phyloP scores from a whole-genome alignment of 306 rosid genomes.

The Vachellia collinsii region DNA sequence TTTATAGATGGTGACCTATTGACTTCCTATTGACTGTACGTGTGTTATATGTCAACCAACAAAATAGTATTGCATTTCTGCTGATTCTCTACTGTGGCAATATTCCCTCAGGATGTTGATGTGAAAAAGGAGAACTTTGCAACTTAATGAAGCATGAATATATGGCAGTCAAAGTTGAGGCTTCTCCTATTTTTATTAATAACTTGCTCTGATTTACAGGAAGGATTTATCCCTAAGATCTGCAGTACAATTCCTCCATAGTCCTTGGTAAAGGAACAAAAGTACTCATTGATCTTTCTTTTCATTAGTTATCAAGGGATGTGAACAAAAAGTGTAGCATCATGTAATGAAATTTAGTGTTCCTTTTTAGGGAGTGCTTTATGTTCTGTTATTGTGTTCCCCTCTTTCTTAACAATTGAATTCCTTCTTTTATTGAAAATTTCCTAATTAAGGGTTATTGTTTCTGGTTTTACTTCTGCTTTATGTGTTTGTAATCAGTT shows the following conservation, averaged over 20 bases:
- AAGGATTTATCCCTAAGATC: conserved; percentile 35
- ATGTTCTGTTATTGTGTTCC: background rate
- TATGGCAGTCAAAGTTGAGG: conserved; percentile 44
- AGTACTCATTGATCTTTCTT: conserved; percentile 11
- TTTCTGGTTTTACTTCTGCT: conserved; percentile 27
- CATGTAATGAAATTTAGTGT: background rate
- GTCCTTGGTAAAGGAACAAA: conserved; percentile 39
- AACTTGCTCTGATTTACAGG: conserved; percentile 33
- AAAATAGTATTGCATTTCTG: conserved; percentile 30
- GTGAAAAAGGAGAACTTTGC: conserved; percentile 30
- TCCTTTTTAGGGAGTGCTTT: conserved; percentile 7
- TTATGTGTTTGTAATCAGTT: conserved; percentile 35
- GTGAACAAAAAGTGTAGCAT: background rate
- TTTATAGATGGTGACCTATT: conserved; percentile 12
- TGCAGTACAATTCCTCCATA: conserved; percentile 33
- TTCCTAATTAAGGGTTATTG: conserved; percentile 4
- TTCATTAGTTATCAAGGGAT: conserved; percentile 14
- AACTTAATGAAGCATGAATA: conserved; percentile 42
- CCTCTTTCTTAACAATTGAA: background rate
- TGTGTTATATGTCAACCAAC: conserved; percentile 2
- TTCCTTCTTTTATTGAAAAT: conserved; percentile 14
- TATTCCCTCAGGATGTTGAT: conserved; percentile 27
- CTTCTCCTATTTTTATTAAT: conserved; percentile 27
- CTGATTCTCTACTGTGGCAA: conserved; percentile 31
- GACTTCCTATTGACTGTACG: conserved; percentile 17